These are phyloP conservation scores for Apiospora hydei DNA, from an alignment of 2,329 filamentous ascomycete genomes.

Conservation along the genomic window DNA sequence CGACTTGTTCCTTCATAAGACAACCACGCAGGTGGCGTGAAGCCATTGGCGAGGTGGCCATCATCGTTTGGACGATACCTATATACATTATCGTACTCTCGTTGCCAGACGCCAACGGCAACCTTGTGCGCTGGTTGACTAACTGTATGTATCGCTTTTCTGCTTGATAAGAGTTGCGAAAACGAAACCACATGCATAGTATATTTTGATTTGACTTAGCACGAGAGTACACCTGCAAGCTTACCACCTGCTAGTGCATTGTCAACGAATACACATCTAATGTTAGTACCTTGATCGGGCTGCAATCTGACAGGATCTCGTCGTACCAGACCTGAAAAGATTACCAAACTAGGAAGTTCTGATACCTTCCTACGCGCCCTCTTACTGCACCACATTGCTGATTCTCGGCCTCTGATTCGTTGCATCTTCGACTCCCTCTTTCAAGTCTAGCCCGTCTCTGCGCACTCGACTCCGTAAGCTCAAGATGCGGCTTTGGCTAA, in stretches of 20 bases:
- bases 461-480: neutral
- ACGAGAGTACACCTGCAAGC: conserved; percentile 6
- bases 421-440: neutral
- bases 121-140: neutral
- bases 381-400: conserved; percentile 15
- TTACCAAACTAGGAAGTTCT: conserved; percentile 12
- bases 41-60: neutral
- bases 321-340: conserved; percentile 6
- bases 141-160: neutral
- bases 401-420: conserved; percentile 13
- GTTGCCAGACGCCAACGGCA: neutral
- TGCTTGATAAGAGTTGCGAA: neutral
- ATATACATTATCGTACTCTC: neutral
- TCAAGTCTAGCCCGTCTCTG: neutral
- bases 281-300: neutral
- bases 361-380: neutral
- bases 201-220: neutral
- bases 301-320: conserved; percentile 4
- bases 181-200: neutral
- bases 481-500: neutral
- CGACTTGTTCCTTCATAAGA: neutral
- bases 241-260: neutral
- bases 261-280: neutral
- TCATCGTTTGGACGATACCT: neutral
- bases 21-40: conserved; percentile 7